Base-by-base conservation (phyloP, 2,329 filamentous ascomycete genomes). In the Leptosphaerulina australis region DNA sequence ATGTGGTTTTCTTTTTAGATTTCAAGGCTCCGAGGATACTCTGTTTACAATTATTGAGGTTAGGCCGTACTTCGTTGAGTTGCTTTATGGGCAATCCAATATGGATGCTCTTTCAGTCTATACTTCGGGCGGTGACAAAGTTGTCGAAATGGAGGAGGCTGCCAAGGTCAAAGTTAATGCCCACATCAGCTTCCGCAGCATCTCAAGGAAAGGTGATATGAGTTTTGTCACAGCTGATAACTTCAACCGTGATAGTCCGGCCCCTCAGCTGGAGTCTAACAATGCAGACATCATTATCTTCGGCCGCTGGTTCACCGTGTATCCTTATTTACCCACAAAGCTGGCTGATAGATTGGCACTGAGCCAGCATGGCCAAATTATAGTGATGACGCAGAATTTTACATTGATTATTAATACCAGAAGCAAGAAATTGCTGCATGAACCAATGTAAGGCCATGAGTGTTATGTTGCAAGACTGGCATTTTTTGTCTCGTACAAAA, bases 141-240 rank as follows among this genome's bases (percentile, higher is more conserved):
- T 64, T 15, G 64, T 68, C 17, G 67, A 72, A 37, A 65, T 66
- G n/a, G 68, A 71, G 47, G 67, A 63, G 3, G 66, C 66, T 8
- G 55, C 57, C n/a, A 60, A 62, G 31, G 40, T 49, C 17, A 61
- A 61, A 39, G 55, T 52, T 5, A 64, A 72, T 21, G 64, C 56
- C 10, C 67, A 76, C 5, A 37, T 56, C 15, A 63, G 69, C 25
- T 62, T 76, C 50, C 77, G 80, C 15, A 56, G 74, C 9, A 83
- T 84, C 50, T 79, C 82, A 41, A 56, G 39, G 46, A 72, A 55
- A 52, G 76, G 75, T 2, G 66, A 71, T 5, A 80, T 81, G 0
- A 81, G 81, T 0, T 82, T 84, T 67, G 76, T 85, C 53, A 78
- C 81, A 0, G 81, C 79, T 0, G 82, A 82, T 5, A 81, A 81